These are phyloP conservation scores for Scedosporium minutisporum DNA, from an alignment of 2,329 filamentous ascomycete genomes.

Conservation along the genomic window DNA sequence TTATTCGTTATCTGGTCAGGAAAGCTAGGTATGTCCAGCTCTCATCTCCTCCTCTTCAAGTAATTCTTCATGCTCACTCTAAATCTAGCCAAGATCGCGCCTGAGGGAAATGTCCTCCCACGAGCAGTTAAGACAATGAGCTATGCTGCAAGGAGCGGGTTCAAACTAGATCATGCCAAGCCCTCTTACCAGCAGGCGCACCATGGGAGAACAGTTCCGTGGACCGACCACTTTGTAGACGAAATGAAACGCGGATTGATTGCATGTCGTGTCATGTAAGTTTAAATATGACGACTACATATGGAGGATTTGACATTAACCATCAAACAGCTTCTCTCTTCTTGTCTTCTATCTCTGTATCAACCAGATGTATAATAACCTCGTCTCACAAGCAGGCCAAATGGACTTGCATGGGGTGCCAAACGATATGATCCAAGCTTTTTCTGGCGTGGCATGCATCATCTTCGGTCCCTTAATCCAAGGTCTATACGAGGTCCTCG, in stretches of 20 bases:
- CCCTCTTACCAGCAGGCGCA: slow-evolving; percentile 53
- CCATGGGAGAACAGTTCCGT: slow-evolving; percentile 54
- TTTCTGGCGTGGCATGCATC: slow-evolving; percentile 64
- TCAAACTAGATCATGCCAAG: slow-evolving; percentile 30
- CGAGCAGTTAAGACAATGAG: slow-evolving; percentile 24
- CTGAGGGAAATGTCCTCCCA: slow-evolving; percentile 41
- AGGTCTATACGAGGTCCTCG: slow-evolving; percentile 54
- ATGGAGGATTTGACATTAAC: background rate
- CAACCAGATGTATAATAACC: slow-evolving; percentile 45
- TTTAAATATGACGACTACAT: background rate
- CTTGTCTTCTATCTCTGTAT: slow-evolving; percentile 50
- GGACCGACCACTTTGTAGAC: slow-evolving; percentile 72
- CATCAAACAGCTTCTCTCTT: slow-evolving; percentile 34
- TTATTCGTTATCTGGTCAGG: slow-evolving; percentile 48
- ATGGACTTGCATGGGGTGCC: slow-evolving; percentile 62
- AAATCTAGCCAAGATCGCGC: background rate
- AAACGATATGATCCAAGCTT: slow-evolving; percentile 67
- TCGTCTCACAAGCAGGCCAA: slow-evolving; percentile 52
- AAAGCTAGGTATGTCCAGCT: slow-evolving; percentile 45
- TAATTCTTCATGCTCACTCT: slow-evolving; percentile 40
- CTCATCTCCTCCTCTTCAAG: slow-evolving; percentile 58
- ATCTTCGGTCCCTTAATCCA: slow-evolving; percentile 59
- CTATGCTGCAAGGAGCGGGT: background rate
- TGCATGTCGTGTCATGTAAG: slow-evolving; percentile 57
- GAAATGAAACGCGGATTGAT: slow-evolving; percentile 59